Evolutionary conservation across 768 basidiomycete species (phyloP), one percentile per base, ranked within the genome.

Genomic region (Tephrocybe sp.): DNA sequence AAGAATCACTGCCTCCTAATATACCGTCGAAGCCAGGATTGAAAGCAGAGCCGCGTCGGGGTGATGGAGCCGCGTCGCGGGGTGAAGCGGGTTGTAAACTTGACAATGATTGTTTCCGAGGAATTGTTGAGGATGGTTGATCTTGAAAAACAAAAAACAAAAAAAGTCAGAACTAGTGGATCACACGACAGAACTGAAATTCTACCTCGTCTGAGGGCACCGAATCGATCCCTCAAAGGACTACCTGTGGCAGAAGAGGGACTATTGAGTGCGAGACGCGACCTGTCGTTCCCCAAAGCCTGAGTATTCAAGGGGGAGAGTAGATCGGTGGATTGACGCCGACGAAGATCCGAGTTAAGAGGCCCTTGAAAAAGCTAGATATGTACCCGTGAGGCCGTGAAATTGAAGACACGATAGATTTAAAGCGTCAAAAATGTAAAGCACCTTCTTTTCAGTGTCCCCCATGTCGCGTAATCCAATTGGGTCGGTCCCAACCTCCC

Each of bases 401-500:
- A 41, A 15, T 22, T 55, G 53, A 52, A 41, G 54, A 51, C 51
- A 30, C 15, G 25, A 44, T 12, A 60, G 52, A 56, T 31, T 52
- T 41, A 55, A 21, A 49, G 55, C 43, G 44, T 21, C 18, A 60
- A 41, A 42, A 35, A 44, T 16, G 43, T 34, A 18, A 50, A 77
- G 60, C 60, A 93, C 93, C 88, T 93, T 95, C 75, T 86, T 92
- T 76, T 96, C 93, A 18, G 73, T 71, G 44, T 92, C 91, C 49
- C 73, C 74, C 81, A 90, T 80, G 63, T 95, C 94, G 56, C 84
- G 86, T 59, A 92, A 61, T 32, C 82, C 80, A 28, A 86, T 69
- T 15, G 94, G 94, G 49, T 91, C 88, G 35, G 64, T 76, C 24
- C 79, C 84, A 19, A 77, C 70, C 62, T 92, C 91, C 51, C 86